Conservation (phyloP, 257 asterid species). For the Solanum piurae region DNA sequence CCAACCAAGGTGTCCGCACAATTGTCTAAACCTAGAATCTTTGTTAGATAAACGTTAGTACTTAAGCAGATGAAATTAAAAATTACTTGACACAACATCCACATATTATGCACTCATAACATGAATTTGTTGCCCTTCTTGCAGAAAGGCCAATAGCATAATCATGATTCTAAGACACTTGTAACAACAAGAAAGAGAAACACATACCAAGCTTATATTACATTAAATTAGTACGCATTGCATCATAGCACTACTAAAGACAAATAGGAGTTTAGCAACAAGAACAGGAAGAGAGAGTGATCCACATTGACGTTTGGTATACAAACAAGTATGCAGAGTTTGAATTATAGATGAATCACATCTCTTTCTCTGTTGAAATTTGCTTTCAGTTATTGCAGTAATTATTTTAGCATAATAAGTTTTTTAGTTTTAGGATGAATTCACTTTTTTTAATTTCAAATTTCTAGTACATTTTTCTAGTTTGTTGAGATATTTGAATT, state of each 20-base stretch:
- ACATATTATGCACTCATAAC: not conserved
- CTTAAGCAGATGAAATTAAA: not conserved
- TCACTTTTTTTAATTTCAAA: not conserved
- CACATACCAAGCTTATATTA: not conserved
- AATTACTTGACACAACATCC: not conserved
- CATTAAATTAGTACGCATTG: not conserved
- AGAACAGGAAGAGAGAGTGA: not conserved
- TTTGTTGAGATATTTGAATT: not conserved
- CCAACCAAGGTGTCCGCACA: conserved; percentile 92
- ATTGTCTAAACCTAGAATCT: conserved; percentile 91
- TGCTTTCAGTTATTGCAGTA: not conserved
- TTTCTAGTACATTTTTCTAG: not conserved
- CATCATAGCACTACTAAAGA: not conserved
- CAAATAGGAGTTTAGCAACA: not conserved
- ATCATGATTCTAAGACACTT: not conserved
- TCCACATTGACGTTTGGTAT: not conserved
- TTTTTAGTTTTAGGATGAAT: not conserved
- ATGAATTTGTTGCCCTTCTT: not conserved
- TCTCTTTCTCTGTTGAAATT: not conserved
- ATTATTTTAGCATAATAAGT: not conserved
- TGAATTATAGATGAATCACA: not conserved
- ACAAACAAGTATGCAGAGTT: not conserved
- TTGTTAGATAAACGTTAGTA: conserved; percentile 33
- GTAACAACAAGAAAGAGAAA: not conserved
- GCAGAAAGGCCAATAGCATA: not conserved